A percentile compares a stretch with the other conserved stretches of the same genome.
Conservation (phyloP, 2,329 filamentous ascomycete genomes). For the Zopfia rhizophila region DNA sequence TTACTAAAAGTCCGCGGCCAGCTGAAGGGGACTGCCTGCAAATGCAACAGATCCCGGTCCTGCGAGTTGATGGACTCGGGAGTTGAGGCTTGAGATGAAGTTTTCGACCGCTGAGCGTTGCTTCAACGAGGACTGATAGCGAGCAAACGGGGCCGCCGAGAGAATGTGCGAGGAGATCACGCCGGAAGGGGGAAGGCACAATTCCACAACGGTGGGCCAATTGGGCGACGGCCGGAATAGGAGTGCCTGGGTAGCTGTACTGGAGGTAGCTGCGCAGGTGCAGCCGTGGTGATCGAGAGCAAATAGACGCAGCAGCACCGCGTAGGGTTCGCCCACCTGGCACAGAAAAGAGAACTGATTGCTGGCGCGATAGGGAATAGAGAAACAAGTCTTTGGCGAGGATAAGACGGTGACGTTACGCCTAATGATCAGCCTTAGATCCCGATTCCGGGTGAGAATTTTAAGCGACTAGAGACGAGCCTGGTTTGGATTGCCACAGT, state of each 20-base stretch:
- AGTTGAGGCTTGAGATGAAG: constrained; percentile 33
- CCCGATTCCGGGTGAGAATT: constrained; percentile 28
- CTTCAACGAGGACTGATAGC: constrained; percentile 31
- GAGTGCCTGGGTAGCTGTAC: constrained; percentile 22
- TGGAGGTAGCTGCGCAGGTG: constrained; percentile 28
- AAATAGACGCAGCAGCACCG: constrained; percentile 26
- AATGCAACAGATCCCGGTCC: constrained; percentile 34
- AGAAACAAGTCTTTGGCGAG: constrained; percentile 19
- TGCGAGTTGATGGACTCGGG: constrained; percentile 31
- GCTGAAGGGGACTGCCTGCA: constrained; percentile 39
- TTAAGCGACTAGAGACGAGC: constrained; percentile 27
- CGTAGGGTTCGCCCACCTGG: constrained; percentile 18
- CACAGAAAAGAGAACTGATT: constrained; percentile 24
- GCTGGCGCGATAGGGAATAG: constrained; percentile 14
- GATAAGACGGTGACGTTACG: constrained; percentile 40
- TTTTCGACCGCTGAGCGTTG: constrained; percentile 38
- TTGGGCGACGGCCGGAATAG: constrained; percentile 13
- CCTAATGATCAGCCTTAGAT: constrained; percentile 38
- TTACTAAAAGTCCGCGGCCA: constrained; percentile 35
- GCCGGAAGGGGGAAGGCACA: constrained; percentile 24
- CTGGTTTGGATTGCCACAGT: constrained; percentile 39
- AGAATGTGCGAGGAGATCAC: constrained; percentile 6
- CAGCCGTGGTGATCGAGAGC: constrained; percentile 31
- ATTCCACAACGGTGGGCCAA: constrained; percentile 17
- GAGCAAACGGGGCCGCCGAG: constrained; percentile 29